Evolutionary conservation across 768 basidiomycete species (phyloP), one percentile per base, ranked within the genome.

Genomic region (Tremella mesenterica): DNA sequence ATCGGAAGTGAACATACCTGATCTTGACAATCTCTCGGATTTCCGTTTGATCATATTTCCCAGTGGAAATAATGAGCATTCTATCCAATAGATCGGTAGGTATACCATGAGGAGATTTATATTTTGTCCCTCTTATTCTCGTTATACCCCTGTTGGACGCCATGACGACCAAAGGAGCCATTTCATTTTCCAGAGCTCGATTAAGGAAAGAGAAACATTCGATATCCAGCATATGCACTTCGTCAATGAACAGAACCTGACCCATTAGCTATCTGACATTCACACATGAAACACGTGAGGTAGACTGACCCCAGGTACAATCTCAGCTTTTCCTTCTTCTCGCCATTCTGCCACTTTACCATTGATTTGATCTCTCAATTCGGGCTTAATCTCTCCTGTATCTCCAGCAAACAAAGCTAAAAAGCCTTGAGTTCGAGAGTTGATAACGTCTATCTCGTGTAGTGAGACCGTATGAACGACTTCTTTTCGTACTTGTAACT

Each of bases 191-290:
- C 44, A 99, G 78, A 1, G 93, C 93, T 29, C 93, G 83, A 72
- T 99, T 99, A 55, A 99, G 78, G 80, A 92, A 99, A 6, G 92
- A 95, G 78, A 97, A 97, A 70, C 93, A 96, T 72, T 97, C 93
- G 58, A 99, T 96, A 73, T 99, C 93, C 60, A 99, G 83, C 93
- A 99, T 99, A 78, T 97, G 93, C 12, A 96, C 93, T 76, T 96
- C 93, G 74, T 97, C 93, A 63, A 96, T 95, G 78, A 96, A 96
- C 12, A 95, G 78, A n/a, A 95, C 88, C 88, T 92, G 63, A 34
- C 18, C 27, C 38, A 29, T 45, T 18, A 50, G 48, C 34, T 36
- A n/a, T n/a, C n/a, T 41, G 6, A 8, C 8, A 18, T 41, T 8
- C 38, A 34, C 18, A 33, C n/a, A 20, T 12, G 16, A 30, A 38